Evolutionary conservation across 768 basidiomycete species (phyloP), one percentile per base, ranked within the genome.

Genomic region (Rickenella mellea): DNA sequence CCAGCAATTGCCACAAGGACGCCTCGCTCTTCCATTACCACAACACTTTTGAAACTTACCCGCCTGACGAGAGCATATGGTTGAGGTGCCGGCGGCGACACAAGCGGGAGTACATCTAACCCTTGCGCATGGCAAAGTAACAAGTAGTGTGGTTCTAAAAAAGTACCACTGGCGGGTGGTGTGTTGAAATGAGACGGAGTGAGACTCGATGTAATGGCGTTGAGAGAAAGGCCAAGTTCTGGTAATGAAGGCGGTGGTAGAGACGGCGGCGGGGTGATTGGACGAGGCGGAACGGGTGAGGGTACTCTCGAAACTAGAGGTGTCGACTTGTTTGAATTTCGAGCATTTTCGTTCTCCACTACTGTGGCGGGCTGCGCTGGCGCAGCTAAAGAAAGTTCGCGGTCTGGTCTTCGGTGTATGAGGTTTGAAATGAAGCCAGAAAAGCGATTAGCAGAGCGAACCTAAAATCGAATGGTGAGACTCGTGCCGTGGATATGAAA

Each of bases 1-100:
- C 88, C 88, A 12, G 89, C 89, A 47, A 91, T 88, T 10, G 88
- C 87, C 7, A 91, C 88, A n/a, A 91, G 64, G 0, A 91, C 86
- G 6, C 87, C 88, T 24, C 88, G 81, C 53, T 90, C 84, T 52
- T 91, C 88, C 88, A 91, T 91, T 11, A 91, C 82, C 1, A 91
- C 83, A n/a, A 91, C 80, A 43, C 74, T 78, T 55, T 88, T 90
- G 61, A 91, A 91, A 27, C 73, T 71, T 40, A 88, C 84, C 42
- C 86, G 73, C 17, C 88, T 76, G 19, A 91, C 80, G 21, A 91
- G 70, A 8, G 88, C 79, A 58, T 88, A 90, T 11, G 89, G 85
- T 49, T 81, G 80, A 6, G 71, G 69, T 11, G 77, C 69, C 2
- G 86, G 88, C 0, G 88, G 86, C 0, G 81, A 79, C 9, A 72